A percentile compares a stretch with the other conserved stretches of the same genome.
Evolutionary conservation across 2,329 filamentous ascomycete species (phyloP).

Genomic region (Verticillium nonalfalfae): DNA sequence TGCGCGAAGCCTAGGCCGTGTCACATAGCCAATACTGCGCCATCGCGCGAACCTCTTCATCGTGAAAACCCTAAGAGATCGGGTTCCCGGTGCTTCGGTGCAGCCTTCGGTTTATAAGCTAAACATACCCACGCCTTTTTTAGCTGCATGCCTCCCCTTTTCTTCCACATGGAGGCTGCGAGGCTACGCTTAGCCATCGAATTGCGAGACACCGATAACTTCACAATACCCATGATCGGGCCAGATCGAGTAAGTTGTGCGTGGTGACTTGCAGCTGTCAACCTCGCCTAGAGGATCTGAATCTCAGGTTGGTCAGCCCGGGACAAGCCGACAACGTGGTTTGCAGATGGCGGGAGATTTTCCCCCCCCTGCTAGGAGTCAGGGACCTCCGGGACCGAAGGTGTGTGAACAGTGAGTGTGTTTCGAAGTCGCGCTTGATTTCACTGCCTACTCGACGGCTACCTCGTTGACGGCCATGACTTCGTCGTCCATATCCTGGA

Average conservation of each 20-base stretch:
- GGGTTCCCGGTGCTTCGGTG: neutral
- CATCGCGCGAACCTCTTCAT: neutral
- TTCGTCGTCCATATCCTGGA: conserved; percentile 36
- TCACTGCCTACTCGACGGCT: conserved; percentile 1
- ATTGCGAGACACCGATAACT: neutral
- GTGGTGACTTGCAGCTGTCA: neutral
- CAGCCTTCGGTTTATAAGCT: neutral
- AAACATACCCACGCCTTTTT: neutral
- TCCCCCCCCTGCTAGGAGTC: neutral
- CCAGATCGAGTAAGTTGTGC: neutral
- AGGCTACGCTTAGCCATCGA: too few relatives aligned
- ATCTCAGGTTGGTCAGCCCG: neutral
- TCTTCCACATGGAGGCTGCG: neutral
- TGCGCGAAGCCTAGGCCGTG: neutral
- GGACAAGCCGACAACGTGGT: neutral
- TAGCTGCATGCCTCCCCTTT: neutral
- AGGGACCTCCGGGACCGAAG: neutral
- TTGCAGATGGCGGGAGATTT: neutral
- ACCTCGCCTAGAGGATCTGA: neutral
- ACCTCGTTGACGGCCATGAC: conserved; percentile 17
- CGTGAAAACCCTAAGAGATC: neutral
- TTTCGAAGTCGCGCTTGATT: neutral
- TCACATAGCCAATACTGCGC: neutral
- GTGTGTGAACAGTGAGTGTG: neutral
- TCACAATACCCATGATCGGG: neutral